These are phyloP conservation scores for Tetraselmis chui DNA, from an alignment of 139 green algal species.

Conservation along the genomic window DNA sequence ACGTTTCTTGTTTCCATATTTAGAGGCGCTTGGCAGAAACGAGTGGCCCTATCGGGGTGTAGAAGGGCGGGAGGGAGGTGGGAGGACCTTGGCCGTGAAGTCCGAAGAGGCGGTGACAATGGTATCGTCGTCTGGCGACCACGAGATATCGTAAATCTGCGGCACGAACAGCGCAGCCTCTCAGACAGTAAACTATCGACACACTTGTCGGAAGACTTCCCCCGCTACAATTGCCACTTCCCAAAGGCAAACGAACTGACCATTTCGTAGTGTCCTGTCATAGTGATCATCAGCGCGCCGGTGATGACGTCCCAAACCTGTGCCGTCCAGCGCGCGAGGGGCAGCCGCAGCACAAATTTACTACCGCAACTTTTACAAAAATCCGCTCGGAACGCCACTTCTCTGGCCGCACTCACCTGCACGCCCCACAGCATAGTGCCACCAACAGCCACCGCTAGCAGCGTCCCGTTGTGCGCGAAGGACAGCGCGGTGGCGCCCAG, in stretches of 20 bases:
- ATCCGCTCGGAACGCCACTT: too few species aligned
- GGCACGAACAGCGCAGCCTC: too few species aligned
- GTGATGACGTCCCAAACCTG: not conserved
- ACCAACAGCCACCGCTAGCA: not conserved
- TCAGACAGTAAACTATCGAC: too few species aligned
- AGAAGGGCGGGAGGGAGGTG: not conserved
- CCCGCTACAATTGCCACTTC: too few species aligned
- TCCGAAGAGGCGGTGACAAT: slow-evolving; percentile 17
- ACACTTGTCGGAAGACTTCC: too few species aligned
- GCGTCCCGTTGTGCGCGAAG: not conserved
- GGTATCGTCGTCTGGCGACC: slow-evolving; percentile 7
- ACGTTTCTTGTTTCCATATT: too few species aligned
- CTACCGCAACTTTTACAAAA: too few species aligned
- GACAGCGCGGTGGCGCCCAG: not conserved
- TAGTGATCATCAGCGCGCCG: not conserved
- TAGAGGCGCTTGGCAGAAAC: too few species aligned
- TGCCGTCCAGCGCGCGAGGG: not conserved
- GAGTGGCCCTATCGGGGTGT: not conserved
- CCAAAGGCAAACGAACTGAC: too few species aligned
- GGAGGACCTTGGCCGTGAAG: slow-evolving; percentile 15
- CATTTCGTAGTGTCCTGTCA: not conserved
- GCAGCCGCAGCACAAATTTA: not conserved
- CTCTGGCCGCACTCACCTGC: too few species aligned
- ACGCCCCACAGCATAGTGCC: not conserved
- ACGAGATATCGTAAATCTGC: slow-evolving; percentile 13